A percentile compares a stretch with the other conserved stretches of the same genome.
Conservation (phyloP, 495 filamentous ascomycete species). For the Xylaria flabelliformis region DNA sequence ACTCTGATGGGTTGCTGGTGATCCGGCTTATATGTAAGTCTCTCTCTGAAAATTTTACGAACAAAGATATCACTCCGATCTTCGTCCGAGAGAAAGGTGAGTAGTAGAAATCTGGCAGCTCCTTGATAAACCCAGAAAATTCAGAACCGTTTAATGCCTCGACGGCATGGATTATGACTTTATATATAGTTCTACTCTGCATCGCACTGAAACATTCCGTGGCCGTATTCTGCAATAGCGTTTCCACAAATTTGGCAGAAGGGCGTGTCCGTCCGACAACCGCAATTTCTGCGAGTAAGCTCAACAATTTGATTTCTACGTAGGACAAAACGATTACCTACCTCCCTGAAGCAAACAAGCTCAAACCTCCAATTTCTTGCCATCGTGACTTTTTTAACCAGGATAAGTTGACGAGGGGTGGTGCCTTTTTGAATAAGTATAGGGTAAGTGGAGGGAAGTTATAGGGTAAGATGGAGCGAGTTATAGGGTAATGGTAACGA, state of each 20-base stretch:
- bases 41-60: neutral
- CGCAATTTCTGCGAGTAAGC: neutral
- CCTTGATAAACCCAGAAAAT: neutral
- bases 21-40: neutral
- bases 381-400: constrained; percentile 17
- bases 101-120: neutral
- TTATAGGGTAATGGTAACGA: constrained; percentile 9
- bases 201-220: neutral
- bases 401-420: neutral
- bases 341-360: constrained; percentile 13
- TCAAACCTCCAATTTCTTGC: neutral
- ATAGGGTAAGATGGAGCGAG: constrained; percentile 23
- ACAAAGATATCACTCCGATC: neutral
- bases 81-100: neutral
- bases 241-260: constrained; percentile 19
- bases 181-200: neutral
- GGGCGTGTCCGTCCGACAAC: constrained; percentile 8
- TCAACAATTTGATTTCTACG: neutral
- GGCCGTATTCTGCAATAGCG: neutral
- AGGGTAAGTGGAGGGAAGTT: constrained; percentile 22
- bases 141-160: neutral
- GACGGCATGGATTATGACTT: neutral
- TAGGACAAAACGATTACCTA: neutral
- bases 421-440: constrained; percentile 26
- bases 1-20: too few species aligned